A percentile compares a stretch with the other conserved stretches of the same genome.
phyloP scores from a whole-genome alignment of 192 early-diverging fungal genomes.

The Thamnidium elegans region DNA sequence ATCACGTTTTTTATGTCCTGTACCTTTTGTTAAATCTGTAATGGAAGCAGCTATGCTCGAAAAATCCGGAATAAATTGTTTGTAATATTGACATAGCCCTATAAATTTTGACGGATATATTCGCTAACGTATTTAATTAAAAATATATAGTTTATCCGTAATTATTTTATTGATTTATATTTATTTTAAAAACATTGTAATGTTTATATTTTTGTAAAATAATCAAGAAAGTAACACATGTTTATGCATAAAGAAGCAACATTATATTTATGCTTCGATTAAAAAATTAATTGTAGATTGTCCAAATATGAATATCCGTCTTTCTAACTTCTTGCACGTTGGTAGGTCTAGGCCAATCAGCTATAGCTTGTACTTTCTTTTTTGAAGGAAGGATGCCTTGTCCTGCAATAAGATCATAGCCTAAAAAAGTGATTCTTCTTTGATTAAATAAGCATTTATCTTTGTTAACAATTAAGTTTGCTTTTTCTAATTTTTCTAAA shows the following conservation, averaged over 20 bases:
- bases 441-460: slow-evolving; percentile 20
- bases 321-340: slow-evolving; percentile 18
- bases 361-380: slow-evolving; percentile 24
- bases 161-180: too few species aligned
- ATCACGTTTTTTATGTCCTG: background rate
- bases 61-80: slow-evolving; percentile 25
- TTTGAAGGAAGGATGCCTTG: slow-evolving; percentile 24
- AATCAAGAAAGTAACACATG: too few species aligned
- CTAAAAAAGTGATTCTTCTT: slow-evolving; percentile 26
- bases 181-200: too few species aligned
- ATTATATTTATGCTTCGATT: too few species aligned
- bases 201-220: too few species aligned
- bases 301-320: slow-evolving; percentile 7
- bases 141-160: too few species aligned
- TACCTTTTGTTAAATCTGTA: slow-evolving; percentile 1
- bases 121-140: too few species aligned
- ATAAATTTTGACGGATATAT: too few species aligned
- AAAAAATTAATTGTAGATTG: too few species aligned
- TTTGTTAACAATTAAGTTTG: too few species aligned
- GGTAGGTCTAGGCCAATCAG: slow-evolving; percentile 18
- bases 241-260: too few species aligned
- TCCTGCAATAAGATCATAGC: slow-evolving; percentile 18
- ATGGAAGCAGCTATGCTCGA: slow-evolving; percentile 17
- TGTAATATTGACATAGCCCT: too few species aligned
- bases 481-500: slow-evolving; percentile 20